Conservation (phyloP, 2,329 filamentous ascomycete genomes). For the Penicillium digitatum region DNA sequence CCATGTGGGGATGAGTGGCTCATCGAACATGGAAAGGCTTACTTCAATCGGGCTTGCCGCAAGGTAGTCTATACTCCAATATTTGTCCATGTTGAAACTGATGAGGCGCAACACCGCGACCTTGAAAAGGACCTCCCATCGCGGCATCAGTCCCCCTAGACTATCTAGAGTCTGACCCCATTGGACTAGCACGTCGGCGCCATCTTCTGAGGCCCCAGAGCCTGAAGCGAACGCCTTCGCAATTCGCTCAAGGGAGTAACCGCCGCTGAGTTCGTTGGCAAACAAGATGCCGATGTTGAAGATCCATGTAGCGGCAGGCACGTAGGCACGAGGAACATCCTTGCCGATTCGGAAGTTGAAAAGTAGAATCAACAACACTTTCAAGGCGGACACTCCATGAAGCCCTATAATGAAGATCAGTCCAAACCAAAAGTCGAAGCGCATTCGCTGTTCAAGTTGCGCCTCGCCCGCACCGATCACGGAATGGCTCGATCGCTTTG, state of each 20-base stretch:
- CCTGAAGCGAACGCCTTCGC: constrained; percentile 48
- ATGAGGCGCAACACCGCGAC: constrained; percentile 87
- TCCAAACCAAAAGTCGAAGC: constrained; percentile 81
- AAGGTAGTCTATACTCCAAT: constrained; percentile 74
- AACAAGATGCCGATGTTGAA: constrained; percentile 87
- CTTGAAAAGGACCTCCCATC: constrained; percentile 98
- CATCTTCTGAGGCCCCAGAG: constrained; percentile 31
- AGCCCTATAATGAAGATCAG: constrained; percentile 71
- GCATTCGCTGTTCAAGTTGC: constrained; percentile 64
- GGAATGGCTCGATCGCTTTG: constrained; percentile 17
- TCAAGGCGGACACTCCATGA: constrained; percentile 80
- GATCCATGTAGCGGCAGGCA: constrained; percentile 76
- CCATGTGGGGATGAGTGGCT: background rate
- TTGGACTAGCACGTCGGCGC: constrained; percentile 48
- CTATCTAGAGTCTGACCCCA: constrained; percentile 72
- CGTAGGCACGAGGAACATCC: constrained; percentile 62
- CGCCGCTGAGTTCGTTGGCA: constrained; percentile 77
- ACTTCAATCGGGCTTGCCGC: constrained; percentile 74
- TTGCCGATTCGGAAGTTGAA: constrained; percentile 79
- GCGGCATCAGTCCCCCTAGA: constrained; percentile 74
- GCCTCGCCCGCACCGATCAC: constrained; percentile 46
- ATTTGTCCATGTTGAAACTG: constrained; percentile 95
- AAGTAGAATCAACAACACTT: constrained; percentile 74
- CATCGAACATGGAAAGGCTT: constrained; percentile 34
- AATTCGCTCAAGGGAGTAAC: constrained; percentile 68